These are phyloP conservation scores for Rhynchospora breviuscula DNA, from an alignment of 176 grass and related monocot species.

Conservation along the genomic window DNA sequence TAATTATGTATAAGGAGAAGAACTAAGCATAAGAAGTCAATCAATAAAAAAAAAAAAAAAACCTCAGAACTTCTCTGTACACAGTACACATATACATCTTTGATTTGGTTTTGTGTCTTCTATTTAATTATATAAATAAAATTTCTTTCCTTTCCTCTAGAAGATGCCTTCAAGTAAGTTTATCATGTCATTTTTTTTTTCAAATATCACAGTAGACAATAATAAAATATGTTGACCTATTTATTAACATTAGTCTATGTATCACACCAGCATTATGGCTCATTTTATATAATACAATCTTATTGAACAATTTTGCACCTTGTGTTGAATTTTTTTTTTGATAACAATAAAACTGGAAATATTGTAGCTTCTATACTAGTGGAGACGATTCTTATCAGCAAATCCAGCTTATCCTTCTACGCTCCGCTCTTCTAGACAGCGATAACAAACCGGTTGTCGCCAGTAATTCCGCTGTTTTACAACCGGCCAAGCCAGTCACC, in stretches of 20 bases:
- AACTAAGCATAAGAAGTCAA: not conserved
- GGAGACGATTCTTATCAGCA: not conserved
- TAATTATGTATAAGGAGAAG: not conserved
- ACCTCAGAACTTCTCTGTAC: not conserved
- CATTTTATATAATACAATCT: not conserved
- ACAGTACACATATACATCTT: not conserved
- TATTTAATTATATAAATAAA: not conserved
- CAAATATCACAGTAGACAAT: not conserved
- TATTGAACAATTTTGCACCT: not conserved
- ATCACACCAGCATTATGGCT: not conserved
- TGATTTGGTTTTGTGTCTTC: not conserved
- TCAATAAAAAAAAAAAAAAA: not conserved
- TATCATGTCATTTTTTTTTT: not conserved
- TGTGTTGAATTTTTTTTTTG: not conserved
- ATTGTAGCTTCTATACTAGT: not conserved
- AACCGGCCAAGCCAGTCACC: not conserved
- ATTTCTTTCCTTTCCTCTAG: not conserved
- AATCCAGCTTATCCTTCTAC: constrained; percentile 25
- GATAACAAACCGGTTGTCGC: constrained; percentile 11
- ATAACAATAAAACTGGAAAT: not conserved
- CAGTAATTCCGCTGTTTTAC: constrained; percentile 4
- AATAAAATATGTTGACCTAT: not conserved
- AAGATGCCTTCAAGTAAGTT: not conserved
- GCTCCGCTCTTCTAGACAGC: constrained; percentile 6
- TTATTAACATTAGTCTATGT: not conserved